These are phyloP conservation scores for Leishmania gerbilli DNA, from an alignment of 208 protist species.

Conservation along the genomic window DNA sequence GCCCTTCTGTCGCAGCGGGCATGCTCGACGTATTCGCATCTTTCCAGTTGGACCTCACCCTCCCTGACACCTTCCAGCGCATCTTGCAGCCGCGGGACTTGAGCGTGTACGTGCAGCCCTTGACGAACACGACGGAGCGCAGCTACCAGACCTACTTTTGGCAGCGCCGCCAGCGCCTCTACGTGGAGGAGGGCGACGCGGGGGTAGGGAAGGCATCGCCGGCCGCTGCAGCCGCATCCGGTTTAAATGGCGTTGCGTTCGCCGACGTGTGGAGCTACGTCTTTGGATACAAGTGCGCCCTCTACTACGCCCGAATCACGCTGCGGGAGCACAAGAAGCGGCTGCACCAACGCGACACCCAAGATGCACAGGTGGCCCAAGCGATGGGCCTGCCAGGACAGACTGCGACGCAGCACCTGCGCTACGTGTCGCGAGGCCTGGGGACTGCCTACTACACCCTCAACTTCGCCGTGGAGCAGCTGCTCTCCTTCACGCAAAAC, in stretches of 20 bases:
- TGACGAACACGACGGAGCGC: conserved; percentile 28
- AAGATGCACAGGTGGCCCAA: conserved; percentile 42
- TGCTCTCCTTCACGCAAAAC: conserved; percentile 73
- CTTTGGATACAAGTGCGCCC: conserved; percentile 84
- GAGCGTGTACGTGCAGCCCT: conserved; percentile 43
- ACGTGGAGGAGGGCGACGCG: conserved; percentile 7
- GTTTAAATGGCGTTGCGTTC: conserved; percentile 11
- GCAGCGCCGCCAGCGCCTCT: conserved; percentile 52
- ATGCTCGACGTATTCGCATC: conserved; percentile 76
- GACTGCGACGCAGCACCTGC: conserved; percentile 20
- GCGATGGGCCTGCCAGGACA: conserved; percentile 31
- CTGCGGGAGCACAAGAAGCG: conserved; percentile 67
- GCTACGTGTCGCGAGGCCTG: conserved; percentile 47
- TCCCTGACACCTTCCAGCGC: conserved; percentile 59
- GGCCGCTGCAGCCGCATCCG: not conserved
- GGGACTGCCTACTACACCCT: conserved; percentile 81
- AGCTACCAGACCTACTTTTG: conserved; percentile 73
- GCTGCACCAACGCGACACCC: conserved; percentile 55
- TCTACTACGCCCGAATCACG: conserved; percentile 72
- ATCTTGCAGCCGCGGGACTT: conserved; percentile 59
- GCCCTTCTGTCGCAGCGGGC: conserved; percentile 2
- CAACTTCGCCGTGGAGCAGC: conserved; percentile 72
- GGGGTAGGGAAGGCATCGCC: not conserved
- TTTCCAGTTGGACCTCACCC: conserved; percentile 65
- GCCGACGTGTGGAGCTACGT: conserved; percentile 76